Conservation (phyloP, 225 moss, liverwort and hornwort genomes). For the Bryum argenteum region DNA sequence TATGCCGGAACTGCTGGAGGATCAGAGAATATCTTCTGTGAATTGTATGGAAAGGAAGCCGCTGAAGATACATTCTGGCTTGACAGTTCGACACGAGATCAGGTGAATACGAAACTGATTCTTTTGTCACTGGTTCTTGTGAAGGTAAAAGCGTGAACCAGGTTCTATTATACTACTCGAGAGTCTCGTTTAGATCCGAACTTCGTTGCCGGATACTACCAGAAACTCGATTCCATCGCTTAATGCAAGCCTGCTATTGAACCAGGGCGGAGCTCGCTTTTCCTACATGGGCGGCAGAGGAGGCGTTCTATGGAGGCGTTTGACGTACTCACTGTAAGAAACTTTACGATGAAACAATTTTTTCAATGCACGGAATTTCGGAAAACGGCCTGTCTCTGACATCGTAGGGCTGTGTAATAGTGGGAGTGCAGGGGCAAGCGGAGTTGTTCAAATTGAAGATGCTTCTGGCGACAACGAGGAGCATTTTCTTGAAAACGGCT, state of each 20-base stretch:
- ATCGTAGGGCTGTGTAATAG: conserved; percentile 33
- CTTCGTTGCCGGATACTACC: conserved; percentile 3
- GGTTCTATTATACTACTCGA: conserved; percentile 11
- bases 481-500: conserved; percentile 65
- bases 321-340: conserved; percentile 74
- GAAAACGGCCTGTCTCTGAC: conserved; percentile 29
- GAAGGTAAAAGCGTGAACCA: conserved; percentile 22
- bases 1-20: conserved; percentile 75
- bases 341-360: conserved; percentile 9
- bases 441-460: conserved; percentile 79
- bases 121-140: conserved; percentile 15
- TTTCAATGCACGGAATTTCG: conserved; percentile 3
- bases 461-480: conserved; percentile 66
- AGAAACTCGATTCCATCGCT: background rate
- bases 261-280: conserved; percentile 91
- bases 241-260: background rate
- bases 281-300: conserved; percentile 99
- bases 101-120: conserved; percentile 48
- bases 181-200: background rate
- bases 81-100: conserved; percentile 92
- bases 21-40: conserved; percentile 80
- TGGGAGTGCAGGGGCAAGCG: conserved; percentile 62
- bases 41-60: conserved; percentile 74
- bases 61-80: conserved; percentile 94
- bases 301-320: conserved; percentile 84